Evolutionary conservation across 768 basidiomycete species (phyloP).

Genomic region (Lenzites betulinus): DNA sequence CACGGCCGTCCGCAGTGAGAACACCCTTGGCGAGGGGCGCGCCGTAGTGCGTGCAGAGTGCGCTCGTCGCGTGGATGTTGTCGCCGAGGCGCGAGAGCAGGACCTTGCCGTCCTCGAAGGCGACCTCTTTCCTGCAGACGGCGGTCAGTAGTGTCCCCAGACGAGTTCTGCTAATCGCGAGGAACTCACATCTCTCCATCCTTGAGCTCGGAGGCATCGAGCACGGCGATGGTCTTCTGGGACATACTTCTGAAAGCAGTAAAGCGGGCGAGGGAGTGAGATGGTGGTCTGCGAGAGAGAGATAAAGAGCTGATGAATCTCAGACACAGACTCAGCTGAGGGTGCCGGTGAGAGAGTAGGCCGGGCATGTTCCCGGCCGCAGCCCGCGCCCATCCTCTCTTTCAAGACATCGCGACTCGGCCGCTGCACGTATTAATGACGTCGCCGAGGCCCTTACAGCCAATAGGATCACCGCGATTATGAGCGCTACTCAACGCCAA

Average conservation of each 20-base stretch:
- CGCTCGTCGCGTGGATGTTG: slow-evolving; percentile 75
- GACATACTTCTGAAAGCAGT: slow-evolving; percentile 32
- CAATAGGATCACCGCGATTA: slow-evolving; percentile 1
- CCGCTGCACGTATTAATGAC: slow-evolving; percentile 16
- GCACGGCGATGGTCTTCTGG: slow-evolving; percentile 48
- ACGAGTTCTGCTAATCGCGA: neutral
- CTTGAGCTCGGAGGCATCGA: slow-evolving; percentile 47
- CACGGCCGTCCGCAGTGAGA: slow-evolving; percentile 72
- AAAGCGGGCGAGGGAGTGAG: neutral
- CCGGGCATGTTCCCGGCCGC: slow-evolving; percentile 11
- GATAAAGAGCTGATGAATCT: slow-evolving; percentile 6
- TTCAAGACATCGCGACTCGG: slow-evolving; percentile 11
- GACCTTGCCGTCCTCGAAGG: slow-evolving; percentile 79
- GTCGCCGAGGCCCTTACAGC: slow-evolving; percentile 4
- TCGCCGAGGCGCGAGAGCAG: slow-evolving; percentile 75
- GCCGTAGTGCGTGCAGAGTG: slow-evolving; percentile 91
- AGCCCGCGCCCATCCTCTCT: neutral
- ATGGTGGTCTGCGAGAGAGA: slow-evolving; percentile 11
- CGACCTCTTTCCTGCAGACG: slow-evolving; percentile 73
- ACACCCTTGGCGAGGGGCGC: slow-evolving; percentile 86
- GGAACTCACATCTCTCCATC: slow-evolving; percentile 56
- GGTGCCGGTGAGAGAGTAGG: slow-evolving; percentile 19
- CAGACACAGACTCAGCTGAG: neutral
- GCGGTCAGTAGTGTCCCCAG: neutral
- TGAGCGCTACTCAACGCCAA: neutral